Conservation (phyloP, 139 green algal species). For the Klebsormidium nitens region DNA sequence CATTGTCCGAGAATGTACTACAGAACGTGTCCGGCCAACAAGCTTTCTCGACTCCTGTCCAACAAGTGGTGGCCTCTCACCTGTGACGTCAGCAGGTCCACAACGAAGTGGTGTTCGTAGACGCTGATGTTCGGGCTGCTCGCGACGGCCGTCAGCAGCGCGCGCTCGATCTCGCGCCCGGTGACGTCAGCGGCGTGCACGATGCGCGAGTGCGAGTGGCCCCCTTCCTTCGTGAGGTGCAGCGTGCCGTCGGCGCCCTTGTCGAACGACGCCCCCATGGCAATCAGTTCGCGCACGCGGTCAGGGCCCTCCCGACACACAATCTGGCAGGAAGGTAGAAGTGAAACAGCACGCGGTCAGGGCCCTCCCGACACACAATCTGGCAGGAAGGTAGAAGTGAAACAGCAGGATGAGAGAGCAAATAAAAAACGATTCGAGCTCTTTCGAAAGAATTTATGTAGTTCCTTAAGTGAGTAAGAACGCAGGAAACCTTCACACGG, state of each 20-base stretch:
- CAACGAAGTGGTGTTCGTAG: constrained; percentile 70
- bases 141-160: constrained; percentile 63
- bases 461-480: too few relatives aligned
- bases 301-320: constrained; percentile 69
- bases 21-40: too few relatives aligned
- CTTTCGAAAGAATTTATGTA: too few relatives aligned
- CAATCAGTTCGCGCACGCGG: constrained; percentile 81
- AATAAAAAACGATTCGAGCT: too few relatives aligned
- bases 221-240: constrained; percentile 92
- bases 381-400: too few relatives aligned
- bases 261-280: constrained; percentile 79
- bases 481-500: too few relatives aligned
- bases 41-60: too few relatives aligned
- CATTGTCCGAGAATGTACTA: too few relatives aligned
- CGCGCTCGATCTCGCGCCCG: constrained; percentile 87
- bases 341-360: constrained; percentile 71
- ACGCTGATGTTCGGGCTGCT: constrained; percentile 73
- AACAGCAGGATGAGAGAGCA: constrained; percentile 72
- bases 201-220: constrained; percentile 84
- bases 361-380: constrained; percentile 63
- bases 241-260: constrained; percentile 67
- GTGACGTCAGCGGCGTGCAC: constrained; percentile 93
- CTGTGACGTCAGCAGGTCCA: constrained; percentile 44
- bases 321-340: constrained; percentile 24
- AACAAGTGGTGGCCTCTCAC: constrained; percentile 8